Conservation (phyloP, 2,329 filamentous ascomycete species). For the Epichloe sp. region DNA sequence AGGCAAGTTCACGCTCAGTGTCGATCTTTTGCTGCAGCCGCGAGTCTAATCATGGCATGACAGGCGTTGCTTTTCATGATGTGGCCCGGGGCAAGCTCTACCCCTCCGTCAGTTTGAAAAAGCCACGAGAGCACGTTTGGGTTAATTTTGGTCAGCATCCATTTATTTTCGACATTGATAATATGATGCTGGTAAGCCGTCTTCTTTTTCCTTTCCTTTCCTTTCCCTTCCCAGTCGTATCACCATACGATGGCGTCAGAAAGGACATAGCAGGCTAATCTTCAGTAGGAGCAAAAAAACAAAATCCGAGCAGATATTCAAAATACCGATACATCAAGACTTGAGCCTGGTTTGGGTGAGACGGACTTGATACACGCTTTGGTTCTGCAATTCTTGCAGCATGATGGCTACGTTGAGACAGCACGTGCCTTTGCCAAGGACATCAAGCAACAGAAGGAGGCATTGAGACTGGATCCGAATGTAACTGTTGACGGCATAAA, state of each 20-base stretch:
- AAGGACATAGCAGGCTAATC: background rate
- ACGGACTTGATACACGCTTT: slow-evolving; percentile 70
- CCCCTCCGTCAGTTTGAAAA: slow-evolving; percentile 53
- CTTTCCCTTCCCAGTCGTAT: background rate
- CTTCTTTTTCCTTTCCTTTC: too few relatives aligned
- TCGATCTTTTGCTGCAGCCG: background rate
- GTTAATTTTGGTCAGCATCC: slow-evolving; percentile 59
- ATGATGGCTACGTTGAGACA: slow-evolving; percentile 92
- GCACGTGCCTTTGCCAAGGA: slow-evolving; percentile 79
- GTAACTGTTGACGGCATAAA: slow-evolving; percentile 45
- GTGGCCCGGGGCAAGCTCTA: slow-evolving; percentile 51
- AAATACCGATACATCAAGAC: slow-evolving; percentile 39
- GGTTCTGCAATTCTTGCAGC: slow-evolving; percentile 74
- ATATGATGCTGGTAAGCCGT: slow-evolving; percentile 57
- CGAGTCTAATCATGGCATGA: slow-evolving; percentile 2
- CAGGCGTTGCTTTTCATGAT: slow-evolving; percentile 59
- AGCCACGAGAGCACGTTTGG: slow-evolving; percentile 45
- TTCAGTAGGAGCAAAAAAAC: slow-evolving; percentile 43
- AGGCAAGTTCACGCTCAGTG: slow-evolving; percentile 24
- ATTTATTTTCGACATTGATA: slow-evolving; percentile 86
- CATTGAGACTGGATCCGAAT: slow-evolving; percentile 46
- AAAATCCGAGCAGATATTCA: slow-evolving; percentile 48
- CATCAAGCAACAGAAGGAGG: slow-evolving; percentile 58
- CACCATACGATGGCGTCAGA: background rate
- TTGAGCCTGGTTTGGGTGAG: slow-evolving; percentile 56